These are phyloP conservation scores for Pezicula carpinea DNA, from an alignment of 2,329 filamentous ascomycete genomes.

Conservation along the genomic window DNA sequence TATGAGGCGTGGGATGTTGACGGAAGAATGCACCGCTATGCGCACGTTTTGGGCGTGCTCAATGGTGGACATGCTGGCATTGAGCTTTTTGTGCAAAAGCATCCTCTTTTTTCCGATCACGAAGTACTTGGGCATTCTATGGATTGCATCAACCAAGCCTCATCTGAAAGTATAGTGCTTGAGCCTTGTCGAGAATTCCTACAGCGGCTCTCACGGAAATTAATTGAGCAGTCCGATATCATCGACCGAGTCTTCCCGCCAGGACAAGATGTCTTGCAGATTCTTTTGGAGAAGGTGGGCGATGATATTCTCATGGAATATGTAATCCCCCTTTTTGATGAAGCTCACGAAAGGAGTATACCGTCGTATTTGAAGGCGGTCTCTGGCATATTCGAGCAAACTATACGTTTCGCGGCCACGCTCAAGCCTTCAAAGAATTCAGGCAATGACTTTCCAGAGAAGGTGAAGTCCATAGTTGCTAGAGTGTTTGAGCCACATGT, in stretches of 20 bases:
- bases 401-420: conserved; percentile 68
- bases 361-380: conserved; percentile 80
- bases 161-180: conserved; percentile 65
- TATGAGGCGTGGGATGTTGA: conserved; percentile 87
- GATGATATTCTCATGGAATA: conserved; percentile 84
- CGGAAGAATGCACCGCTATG: conserved; percentile 83
- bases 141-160: conserved; percentile 72
- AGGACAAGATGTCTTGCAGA: conserved; percentile 65
- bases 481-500: conserved; percentile 86
- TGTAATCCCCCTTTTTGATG: conserved; percentile 78
- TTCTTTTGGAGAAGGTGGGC: conserved; percentile 75
- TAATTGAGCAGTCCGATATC: conserved; percentile 77
- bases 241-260: conserved; percentile 79
- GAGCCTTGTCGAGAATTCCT: conserved; percentile 82
- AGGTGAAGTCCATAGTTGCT: conserved; percentile 62
- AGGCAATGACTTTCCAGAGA: conserved; percentile 54
- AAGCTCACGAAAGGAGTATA: conserved; percentile 71
- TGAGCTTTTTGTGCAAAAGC: conserved; percentile 84
- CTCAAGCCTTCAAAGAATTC: conserved; percentile 63
- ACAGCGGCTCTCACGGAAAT: conserved; percentile 63
- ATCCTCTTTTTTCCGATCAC: conserved; percentile 74
- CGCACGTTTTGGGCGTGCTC: conserved; percentile 74
- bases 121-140: conserved; percentile 68
- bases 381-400: conserved; percentile 83
- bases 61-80: conserved; percentile 76